These are phyloP conservation scores for Hypoxylon perforatum DNA, from an alignment of 495 filamentous ascomycete genomes.

Conservation along the genomic window DNA sequence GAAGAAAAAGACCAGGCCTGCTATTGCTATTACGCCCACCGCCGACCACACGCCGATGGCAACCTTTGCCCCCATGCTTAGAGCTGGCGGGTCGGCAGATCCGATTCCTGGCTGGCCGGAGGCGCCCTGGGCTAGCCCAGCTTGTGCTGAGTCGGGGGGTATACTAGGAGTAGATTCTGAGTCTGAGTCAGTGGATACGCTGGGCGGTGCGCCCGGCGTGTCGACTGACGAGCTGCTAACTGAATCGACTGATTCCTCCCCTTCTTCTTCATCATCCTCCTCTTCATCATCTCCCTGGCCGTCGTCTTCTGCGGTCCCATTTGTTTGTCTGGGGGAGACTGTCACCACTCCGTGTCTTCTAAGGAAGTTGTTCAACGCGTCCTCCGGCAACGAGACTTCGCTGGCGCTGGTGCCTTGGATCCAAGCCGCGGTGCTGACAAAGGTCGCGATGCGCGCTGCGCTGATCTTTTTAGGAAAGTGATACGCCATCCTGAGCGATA, in stretches of 20 bases:
- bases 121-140: slow-evolving; percentile 20
- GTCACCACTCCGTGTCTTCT: slow-evolving; percentile 23
- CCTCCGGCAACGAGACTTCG: slow-evolving; percentile 31
- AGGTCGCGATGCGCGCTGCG: slow-evolving; percentile 41
- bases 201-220: slow-evolving; percentile 11
- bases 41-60: slow-evolving; percentile 39
- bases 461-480: slow-evolving; percentile 34
- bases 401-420: slow-evolving; percentile 34
- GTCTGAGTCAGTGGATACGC: slow-evolving; percentile 5
- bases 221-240: slow-evolving; percentile 8
- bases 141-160: slow-evolving; percentile 14
- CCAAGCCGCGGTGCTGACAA: slow-evolving; percentile 42
- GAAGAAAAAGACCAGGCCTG: slow-evolving; percentile 29
- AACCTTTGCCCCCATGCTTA: slow-evolving; percentile 29
- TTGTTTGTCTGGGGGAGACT: slow-evolving; percentile 8
- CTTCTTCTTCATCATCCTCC: slow-evolving; percentile 9
- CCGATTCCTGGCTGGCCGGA: slow-evolving; percentile 28
- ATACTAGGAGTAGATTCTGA: slow-evolving; percentile 2
- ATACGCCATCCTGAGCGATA: slow-evolving; percentile 27
- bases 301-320: slow-evolving; percentile 4
- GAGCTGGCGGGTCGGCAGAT: slow-evolving; percentile 16
- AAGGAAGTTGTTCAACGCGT: slow-evolving; percentile 40
- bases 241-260: background rate
- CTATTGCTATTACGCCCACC: slow-evolving; percentile 23
- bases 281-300: slow-evolving; percentile 5